These are phyloP conservation scores for Pseudozyma sp. DNA, from an alignment of 1,284 basidiomycete species.

Conservation along the genomic window DNA sequence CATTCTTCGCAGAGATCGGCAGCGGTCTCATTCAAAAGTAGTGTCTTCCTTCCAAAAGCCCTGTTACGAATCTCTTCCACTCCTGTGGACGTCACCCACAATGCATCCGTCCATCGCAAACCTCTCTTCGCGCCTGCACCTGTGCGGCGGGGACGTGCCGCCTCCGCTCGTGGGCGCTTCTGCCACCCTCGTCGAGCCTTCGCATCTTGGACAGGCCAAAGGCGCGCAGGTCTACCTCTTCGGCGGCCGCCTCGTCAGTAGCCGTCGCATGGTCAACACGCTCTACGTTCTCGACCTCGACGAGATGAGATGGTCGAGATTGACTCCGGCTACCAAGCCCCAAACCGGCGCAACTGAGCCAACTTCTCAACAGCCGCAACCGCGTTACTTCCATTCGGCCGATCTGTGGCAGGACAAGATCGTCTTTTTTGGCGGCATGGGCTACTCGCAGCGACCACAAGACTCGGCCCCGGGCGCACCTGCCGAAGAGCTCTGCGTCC, in stretches of 20 bases:
- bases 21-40: too few relatives aligned
- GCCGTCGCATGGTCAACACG: constrained; percentile 59
- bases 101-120: constrained; percentile 53
- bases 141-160: constrained; percentile 57
- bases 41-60: too few relatives aligned
- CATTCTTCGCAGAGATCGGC: too few relatives aligned
- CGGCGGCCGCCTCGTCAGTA: constrained; percentile 62
- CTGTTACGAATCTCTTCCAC: too few relatives aligned
- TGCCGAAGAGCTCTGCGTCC: constrained; percentile 54
- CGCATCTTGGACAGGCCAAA: constrained; percentile 7
- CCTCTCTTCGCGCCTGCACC: constrained; percentile 46
- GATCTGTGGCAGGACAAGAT: constrained; percentile 63
- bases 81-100: constrained; percentile 5
- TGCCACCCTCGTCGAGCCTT: constrained; percentile 54
- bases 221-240: constrained; percentile 56
- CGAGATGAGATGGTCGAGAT: constrained; percentile 51
- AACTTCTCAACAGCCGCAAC: constrained; percentile 38
- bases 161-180: constrained; percentile 64
- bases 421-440: constrained; percentile 65
- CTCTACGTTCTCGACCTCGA: constrained; percentile 59
- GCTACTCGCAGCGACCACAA: constrained; percentile 38
- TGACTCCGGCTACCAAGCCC: constrained; percentile 20
- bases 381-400: constrained; percentile 64
- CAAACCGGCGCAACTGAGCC: constrained; percentile 3
- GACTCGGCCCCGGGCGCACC: constrained; percentile 4